Evolutionary conservation across 257 asterid species (phyloP).

Genomic region (Solanum tarapatanum): DNA sequence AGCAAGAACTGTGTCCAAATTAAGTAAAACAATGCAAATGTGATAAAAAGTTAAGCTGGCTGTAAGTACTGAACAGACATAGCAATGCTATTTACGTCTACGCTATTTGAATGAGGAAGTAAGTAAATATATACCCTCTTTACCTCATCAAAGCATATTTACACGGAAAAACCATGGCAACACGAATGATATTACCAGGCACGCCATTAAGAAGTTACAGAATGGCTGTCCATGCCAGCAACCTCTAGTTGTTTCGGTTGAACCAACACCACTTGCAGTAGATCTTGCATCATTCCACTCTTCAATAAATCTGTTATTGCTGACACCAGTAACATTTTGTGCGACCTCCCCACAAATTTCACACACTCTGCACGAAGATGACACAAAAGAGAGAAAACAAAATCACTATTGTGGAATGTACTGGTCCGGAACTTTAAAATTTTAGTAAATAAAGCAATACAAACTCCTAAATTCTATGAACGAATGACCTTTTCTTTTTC

Average conservation of each 20-base stretch:
- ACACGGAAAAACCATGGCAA: conserved; percentile 85
- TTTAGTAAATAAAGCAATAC: not conserved
- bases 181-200: conserved; percentile 63
- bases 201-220: conserved; percentile 74
- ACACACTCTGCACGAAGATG: conserved; percentile 41
- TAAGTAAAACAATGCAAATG: not conserved
- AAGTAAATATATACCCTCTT: not conserved
- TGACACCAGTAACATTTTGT: conserved; percentile 37
- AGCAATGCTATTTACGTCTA: not conserved
- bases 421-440: not conserved
- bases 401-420: not conserved
- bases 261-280: not conserved
- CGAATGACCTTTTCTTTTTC: not conserved
- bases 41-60: not conserved
- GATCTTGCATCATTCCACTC: conserved; percentile 56
- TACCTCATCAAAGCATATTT: conserved; percentile 29
- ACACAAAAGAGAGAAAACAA: not conserved
- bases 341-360: conserved; percentile 75
- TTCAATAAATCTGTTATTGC: conserved; percentile 44
- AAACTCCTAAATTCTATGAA: not conserved
- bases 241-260: conserved; percentile 23
- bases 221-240: conserved; percentile 57
- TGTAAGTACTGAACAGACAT: not conserved
- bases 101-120: not conserved
- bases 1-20: not conserved